Evolutionary conservation across 2,329 filamentous ascomycete genomes (phyloP), one percentile per base, ranked within the genome.

Genomic region (Gnomoniopsis smithogilvyi): DNA sequence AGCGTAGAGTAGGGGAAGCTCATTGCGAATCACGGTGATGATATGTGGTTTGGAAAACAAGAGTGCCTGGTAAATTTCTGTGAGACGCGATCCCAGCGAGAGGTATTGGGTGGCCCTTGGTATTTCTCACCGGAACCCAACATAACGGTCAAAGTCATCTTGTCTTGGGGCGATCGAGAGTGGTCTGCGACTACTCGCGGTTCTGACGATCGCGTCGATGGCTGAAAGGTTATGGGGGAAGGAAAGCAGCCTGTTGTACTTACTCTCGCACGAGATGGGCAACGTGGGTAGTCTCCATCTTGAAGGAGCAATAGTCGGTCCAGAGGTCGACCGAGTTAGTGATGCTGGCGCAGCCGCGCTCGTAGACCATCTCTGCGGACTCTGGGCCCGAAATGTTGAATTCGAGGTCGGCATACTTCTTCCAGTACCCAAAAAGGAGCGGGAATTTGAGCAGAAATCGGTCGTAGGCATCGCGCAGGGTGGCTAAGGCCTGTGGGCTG

Each of bases 191-290:
- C 71, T 21, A 54, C 58, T 70, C 69, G 73, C 66, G 33, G 47
- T 38, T 33, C 45, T 60, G 54, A 51, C 43, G 57, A 45, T 51
- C 57, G 57, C 60, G 60, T 58, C 57, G 60, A 58, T 58, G 61
- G 58, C 61, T 72, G 70, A 66, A 67, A 73, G 73, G 69, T 78
- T 80, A 84, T 79, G 82, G 82, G 86, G 82, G 45, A 81, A 82
- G 81, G 81, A 87, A 87, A 87, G 71, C 71, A 74, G 72, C 81
- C 80, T 78, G 75, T 72, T 76, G 79, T 84, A 98, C 95, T 98
- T 96, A 99, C 95, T 98, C 95, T 96, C 95, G 89, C 79, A 97
- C 96, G 76, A 96, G 84, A 73, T 96, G 91, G 69, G 91, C 85
- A 72, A 96, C 92, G 78, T 99, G 95, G 67, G 91, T 95, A 59